Evolutionary conservation across 2,329 filamentous ascomycete genomes (phyloP), one percentile per base, ranked within the genome.

Genomic region (Stagonosporopsis cucurbitacearum): DNA sequence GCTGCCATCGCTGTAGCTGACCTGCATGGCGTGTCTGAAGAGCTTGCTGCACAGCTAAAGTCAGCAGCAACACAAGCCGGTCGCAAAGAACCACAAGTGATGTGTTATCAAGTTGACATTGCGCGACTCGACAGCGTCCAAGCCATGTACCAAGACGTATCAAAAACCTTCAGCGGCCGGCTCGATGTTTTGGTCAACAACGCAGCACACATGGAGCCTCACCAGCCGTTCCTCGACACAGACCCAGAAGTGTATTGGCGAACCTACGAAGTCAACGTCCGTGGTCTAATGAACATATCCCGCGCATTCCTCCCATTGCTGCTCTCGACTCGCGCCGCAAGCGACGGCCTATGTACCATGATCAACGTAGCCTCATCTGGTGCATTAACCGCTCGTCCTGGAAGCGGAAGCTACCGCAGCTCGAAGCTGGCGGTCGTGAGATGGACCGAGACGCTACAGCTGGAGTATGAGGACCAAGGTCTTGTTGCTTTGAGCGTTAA

Each of bases 391-490:
- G 23, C 39, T 28, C 39, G 39, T 9, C 39, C 39, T 26, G 39
- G 39, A n/a, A 41, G 39, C 12, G 39, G 39, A n/a, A 41, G 39
- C 39, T 41, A 41, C n/a, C 39, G 39, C 15, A 41, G 39, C n/a
- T 41, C 39, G 5, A 41, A 41, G 39, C 39, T 41, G 12, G 39
- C 39, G 22, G 9, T 41, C 1, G 13, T 41, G 39, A 41, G 39
- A 17, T 41, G 39, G 39, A 41, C 39, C 2, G 39, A 41, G 39
- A 41, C 39, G 4, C 28, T 41, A 22, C 23, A 41, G 23, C 23
- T 41, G 13, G 39, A 41, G 19, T 41, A 41, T 11, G 22, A 13
- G 5, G 39, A 41, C 12, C 22, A 41, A 17, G 23, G 22, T 3
- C 23, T 41, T 28, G 11, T 41, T 8, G 15, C 39, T 8, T 28